Base-by-base conservation (phyloP, 176 grass and related monocot species). In the Echinochloa phyllopogon region DNA sequence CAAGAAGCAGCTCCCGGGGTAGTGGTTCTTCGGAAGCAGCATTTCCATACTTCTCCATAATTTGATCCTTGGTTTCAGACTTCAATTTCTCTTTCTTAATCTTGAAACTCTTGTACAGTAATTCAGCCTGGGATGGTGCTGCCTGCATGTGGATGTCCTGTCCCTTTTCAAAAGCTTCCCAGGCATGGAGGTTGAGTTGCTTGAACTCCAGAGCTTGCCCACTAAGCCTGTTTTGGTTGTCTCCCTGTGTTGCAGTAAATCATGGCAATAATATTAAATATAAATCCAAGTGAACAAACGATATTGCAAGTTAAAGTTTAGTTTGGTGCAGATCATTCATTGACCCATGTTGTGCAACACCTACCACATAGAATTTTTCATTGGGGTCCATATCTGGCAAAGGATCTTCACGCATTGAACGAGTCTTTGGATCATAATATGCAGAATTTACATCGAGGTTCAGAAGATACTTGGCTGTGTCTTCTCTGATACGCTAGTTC, bases 61-160 rank as follows among this genome's bases (percentile, higher is more conserved):
- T 90, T 66, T 92, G 94, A 63, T 99, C 96, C 74, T 96, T 99
- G 8, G 68, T 90, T 74, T 92, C 90, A 53, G 83, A 90, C 75
- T 95, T 94, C 80, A 95, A 39, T 76, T 92, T 94, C 29, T 98
- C 96, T 78, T 95, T 98, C 36, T 94, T 96, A 58, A 99, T 17
- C 65, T 94, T 85, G 83, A 90, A 96, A 61, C 91, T 95, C 84
- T 87, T 94, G 49, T 87, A 95, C 33, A 98, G 85, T 43, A 96
- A 75, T 86, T 98, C 91, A 78, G 96, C 96, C 73, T 98, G 96
- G 83, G 96, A 96, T 69, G 96, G 93, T 41, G 96, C 89, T 63
- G 93, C 93, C 85, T 98, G 93, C 96, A 98, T 94, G 76, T 98
- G 96, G 64, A 96, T 92, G 90, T 98, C 91, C 62, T 98, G 96